Conservation (phyloP, 108 stramenopile genomes). For the Epithemia pelagica region DNA sequence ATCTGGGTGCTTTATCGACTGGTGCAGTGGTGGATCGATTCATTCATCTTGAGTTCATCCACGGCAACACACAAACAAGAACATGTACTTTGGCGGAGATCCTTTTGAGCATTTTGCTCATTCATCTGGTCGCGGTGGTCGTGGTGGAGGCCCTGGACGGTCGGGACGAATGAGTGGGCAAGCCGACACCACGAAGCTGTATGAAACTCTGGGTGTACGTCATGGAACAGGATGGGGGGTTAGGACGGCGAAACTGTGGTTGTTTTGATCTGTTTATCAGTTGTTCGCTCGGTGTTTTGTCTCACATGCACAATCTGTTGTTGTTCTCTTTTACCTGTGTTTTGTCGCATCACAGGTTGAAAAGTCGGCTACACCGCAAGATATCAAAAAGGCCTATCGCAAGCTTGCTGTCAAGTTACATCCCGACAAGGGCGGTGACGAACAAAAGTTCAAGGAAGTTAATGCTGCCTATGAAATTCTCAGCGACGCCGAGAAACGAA, state of each 20-base stretch:
- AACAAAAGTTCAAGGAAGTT: conserved; percentile 89
- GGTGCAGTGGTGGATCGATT: no score
- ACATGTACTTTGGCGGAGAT: conserved; percentile 81
- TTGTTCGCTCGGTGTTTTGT: not conserved
- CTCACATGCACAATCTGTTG: no score
- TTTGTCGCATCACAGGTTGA: conserved; percentile 33
- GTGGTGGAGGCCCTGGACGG: conserved; percentile 38
- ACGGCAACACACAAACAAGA: no score
- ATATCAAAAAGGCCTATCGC: conserved; percentile 87
- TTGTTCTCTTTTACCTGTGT: conserved; percentile 2
- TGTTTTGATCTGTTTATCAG: not conserved
- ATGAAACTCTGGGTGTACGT: conserved; percentile 80
- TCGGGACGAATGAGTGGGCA: conserved; percentile 23
- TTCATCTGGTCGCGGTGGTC: no score
- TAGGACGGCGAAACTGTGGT: not conserved
- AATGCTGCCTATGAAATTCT: conserved; percentile 86
- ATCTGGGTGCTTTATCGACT: no score
- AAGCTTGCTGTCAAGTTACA: conserved; percentile 79
- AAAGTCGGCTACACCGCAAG: conserved; percentile 63
- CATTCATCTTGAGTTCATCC: no score
- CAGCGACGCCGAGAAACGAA: conserved; percentile 80
- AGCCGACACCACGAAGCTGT: conserved; percentile 78
- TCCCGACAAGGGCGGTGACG: conserved; percentile 89
- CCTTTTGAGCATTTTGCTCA: conserved; percentile 81
- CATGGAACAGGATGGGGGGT: not conserved